phyloP scores from a whole-genome alignment of 2,329 filamentous ascomycete species.

The Peltaster fructicola region DNA sequence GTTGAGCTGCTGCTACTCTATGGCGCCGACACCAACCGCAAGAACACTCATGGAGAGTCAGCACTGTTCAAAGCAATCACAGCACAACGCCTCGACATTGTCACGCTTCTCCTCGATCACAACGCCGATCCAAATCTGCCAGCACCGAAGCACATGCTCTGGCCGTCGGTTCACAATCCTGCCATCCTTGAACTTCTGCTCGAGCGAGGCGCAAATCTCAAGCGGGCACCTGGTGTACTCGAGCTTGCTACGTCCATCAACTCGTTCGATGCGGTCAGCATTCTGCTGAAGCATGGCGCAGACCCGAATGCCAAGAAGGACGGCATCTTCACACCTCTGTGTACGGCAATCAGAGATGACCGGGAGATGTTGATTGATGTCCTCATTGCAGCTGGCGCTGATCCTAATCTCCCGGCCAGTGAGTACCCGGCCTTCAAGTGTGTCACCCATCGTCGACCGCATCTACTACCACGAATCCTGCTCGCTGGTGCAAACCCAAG shows the following conservation, averaged over 20 bases:
- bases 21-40: slow-evolving; percentile 39
- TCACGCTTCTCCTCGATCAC: slow-evolving; percentile 36
- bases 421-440: slow-evolving; percentile 54
- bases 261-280: slow-evolving; percentile 42
- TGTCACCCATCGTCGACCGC: slow-evolving; percentile 45
- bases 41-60: slow-evolving; percentile 45
- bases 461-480: slow-evolving; percentile 41
- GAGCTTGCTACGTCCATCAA: slow-evolving; percentile 47
- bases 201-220: slow-evolving; percentile 36
- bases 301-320: slow-evolving; percentile 46
- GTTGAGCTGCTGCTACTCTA: slow-evolving; percentile 43
- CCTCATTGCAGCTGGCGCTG: slow-evolving; percentile 35
- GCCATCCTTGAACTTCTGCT: slow-evolving; percentile 39
- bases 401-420: slow-evolving; percentile 37
- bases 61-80: slow-evolving; percentile 46
- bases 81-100: slow-evolving; percentile 37
- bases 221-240: slow-evolving; percentile 45
- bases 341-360: slow-evolving; percentile 51
- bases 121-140: slow-evolving; percentile 51
- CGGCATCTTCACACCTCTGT: slow-evolving; percentile 49
- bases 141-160: slow-evolving; percentile 36
- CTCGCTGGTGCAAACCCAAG: slow-evolving; percentile 42
- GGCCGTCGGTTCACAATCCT: slow-evolving; percentile 44
- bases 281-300: slow-evolving; percentile 43
- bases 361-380: slow-evolving; percentile 43